Base-by-base conservation (phyloP, 495 filamentous ascomycete genomes). In the Parmelia sp. region DNA sequence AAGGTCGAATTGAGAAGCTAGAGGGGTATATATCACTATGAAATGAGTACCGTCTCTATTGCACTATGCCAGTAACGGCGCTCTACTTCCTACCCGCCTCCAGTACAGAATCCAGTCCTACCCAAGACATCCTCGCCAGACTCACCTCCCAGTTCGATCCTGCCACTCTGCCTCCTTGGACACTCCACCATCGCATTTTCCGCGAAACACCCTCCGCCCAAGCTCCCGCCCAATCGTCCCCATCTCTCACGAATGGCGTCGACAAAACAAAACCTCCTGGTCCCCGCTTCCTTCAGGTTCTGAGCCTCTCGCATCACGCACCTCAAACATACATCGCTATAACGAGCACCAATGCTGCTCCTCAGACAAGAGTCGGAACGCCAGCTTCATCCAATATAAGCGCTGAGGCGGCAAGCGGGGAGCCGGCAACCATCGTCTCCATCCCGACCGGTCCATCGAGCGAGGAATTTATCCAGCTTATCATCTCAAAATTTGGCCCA, bases 121-220 rank as follows among this genome's bases (percentile, higher is more conserved):
- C 64, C 21, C 57, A 63, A 25, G n/a, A 62, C 66, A 47, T 65
- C 60, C 39, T 62, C 47, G 61, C 57, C 57, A 60, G 47, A 19
- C 44, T 68, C n/a, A 59, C 60, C 31, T 51, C 63, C 60, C 17
- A 35, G 37, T 69, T 64, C 58, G 53, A 60, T 57, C 39, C 49
- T 21, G 57, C 61, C 51, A 35, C 65, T 0, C 39, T 61, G 12
- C 57, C 47, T 17, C 33, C 57, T 25, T 65, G 66, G 66, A 49
- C 56, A 23, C 64, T 71, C 51, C 37, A 51, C 2, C 64, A 68
- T n/a, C 69, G 69, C 27, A 61, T 71, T 19, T 68, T 71, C 60
- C 66, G 64, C 56, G 65, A 62, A 25, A 59, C 69, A 12, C 59
- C 65, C 37, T 23, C 45, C 12, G 25, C 25, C 17, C 51, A 55